Base-by-base conservation (phyloP, 2,329 filamentous ascomycete species). In the Dothideomycetes sp. region DNA sequence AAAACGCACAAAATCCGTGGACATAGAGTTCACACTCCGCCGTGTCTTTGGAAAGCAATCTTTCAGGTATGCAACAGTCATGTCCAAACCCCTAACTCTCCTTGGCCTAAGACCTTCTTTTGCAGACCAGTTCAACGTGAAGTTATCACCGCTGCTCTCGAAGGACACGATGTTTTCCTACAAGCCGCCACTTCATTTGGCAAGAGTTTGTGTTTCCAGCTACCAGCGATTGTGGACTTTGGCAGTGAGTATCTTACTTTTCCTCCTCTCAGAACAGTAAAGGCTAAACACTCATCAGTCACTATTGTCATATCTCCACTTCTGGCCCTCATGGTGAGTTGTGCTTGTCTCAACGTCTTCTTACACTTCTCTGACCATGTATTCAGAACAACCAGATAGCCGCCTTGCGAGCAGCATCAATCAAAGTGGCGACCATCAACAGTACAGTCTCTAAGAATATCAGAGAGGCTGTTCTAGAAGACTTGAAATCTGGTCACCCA, bases 221-320 rank as follows among this genome's bases (percentile, higher is more conserved):
- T 65, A 3, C 66, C 66, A 5, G 64, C 64, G 11, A 44, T 67
- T n/a, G 59, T 94, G 41, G 82, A 89, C 52, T 77, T 80, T 58
- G 89, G 89, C 48, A 86, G 84, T 87, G 65, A 54, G 79, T 73
- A 4, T 10, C 19, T n/a, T 16, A 12, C 3, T 8, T 16, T 7
- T 27, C 7, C 7, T 27, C 57, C 1, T 65, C 66, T 41, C 52
- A 12, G 59, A 64, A 29, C 54, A 64, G 36, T 64, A 68, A 40
- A 48, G 51, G 31, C 54, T 63, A 34, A 63, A 66, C 37, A 48
- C 51, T 16, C 43, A 49, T 3, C 45, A 86, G 82, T 94, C 48
- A 94, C 87, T 0, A 80, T 96, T 43, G 88, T 95, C 24, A 73
- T 96, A 30, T 94, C 86, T 22, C 89, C 88, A 4, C 69, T 95